These are phyloP conservation scores for Xylaria curta DNA, from an alignment of 495 filamentous ascomycete species.

Conservation along the genomic window DNA sequence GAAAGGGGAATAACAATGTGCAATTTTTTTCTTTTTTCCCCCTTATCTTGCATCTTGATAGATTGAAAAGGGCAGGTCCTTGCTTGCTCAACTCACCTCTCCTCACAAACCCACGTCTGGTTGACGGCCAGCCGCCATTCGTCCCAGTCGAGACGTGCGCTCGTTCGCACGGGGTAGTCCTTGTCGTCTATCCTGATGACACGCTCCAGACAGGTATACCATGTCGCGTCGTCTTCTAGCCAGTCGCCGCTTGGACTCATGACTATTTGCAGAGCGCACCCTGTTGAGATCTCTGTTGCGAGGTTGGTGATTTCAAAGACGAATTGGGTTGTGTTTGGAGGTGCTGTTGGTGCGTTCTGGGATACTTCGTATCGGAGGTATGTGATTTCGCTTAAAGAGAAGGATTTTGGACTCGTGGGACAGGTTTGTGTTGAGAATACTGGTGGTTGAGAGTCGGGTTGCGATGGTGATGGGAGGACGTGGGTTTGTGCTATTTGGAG, in stretches of 20 bases:
- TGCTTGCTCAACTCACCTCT: conserved; percentile 22
- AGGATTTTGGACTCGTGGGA: conserved; percentile 21
- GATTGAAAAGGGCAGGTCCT: too few relatives aligned
- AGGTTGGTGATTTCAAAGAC: conserved; percentile 33
- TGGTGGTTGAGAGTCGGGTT: not conserved
- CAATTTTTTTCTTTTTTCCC: not conserved
- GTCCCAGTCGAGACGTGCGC: conserved; percentile 29
- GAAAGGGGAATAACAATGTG: not conserved
- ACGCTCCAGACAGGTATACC: conserved; percentile 30
- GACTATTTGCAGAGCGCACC: conserved; percentile 27
- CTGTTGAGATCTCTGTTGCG: conserved; percentile 30
- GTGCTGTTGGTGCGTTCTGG: not conserved
- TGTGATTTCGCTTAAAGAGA: conserved; percentile 18
- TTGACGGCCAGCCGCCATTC: conserved; percentile 35
- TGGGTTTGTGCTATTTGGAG: not conserved
- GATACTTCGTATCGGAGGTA: conserved; percentile 29
- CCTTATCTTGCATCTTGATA: not conserved
- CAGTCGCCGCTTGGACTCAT: not conserved
- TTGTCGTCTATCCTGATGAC: conserved; percentile 22
- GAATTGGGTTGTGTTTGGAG: conserved; percentile 33
- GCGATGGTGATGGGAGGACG: not conserved
- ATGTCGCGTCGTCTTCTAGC: conserved; percentile 26
- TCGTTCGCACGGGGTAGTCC: conserved; percentile 29
- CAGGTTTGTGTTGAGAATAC: not conserved
- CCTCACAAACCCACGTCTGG: conserved; percentile 35